Conservation (phyloP, 2,329 filamentous ascomycete species). For the Talaromyces islandicus region DNA sequence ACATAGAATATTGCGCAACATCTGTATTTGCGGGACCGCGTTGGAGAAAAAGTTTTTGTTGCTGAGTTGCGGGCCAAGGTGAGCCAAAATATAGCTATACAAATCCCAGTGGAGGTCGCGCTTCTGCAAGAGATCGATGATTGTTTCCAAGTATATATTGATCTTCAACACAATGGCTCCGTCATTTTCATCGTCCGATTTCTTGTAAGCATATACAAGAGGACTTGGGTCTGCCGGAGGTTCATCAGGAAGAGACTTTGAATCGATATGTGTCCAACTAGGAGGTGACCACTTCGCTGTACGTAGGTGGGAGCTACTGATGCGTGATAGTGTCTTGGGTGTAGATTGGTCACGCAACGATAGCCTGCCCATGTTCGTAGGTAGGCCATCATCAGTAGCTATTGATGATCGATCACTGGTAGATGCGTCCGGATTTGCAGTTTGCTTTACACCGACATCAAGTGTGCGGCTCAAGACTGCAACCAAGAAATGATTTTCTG, state of each 20-base stretch:
- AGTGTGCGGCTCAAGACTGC: conserved; percentile 61
- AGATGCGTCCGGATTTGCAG: conserved; percentile 38
- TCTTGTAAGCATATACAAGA: conserved; percentile 44
- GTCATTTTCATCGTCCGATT: conserved; percentile 20
- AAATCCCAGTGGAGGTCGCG: conserved; percentile 80
- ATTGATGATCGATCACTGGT: conserved; percentile 28
- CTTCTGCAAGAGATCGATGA: conserved; percentile 63
- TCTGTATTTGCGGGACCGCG: conserved; percentile 67
- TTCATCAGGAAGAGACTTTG: conserved; percentile 49
- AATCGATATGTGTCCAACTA: conserved; percentile 54
- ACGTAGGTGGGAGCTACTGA: conserved; percentile 26
- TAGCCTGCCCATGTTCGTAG: conserved; percentile 22
- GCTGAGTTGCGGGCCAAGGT: conserved; percentile 78
- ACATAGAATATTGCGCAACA: conserved; percentile 69
- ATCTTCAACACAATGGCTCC: conserved; percentile 50
- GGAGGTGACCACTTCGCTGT: conserved; percentile 35
- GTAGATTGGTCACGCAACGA: conserved; percentile 25
- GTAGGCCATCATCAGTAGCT: conserved; percentile 28
- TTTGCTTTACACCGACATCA: conserved; percentile 42
- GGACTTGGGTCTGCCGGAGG: conserved; percentile 44
- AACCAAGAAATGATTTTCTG: conserved; percentile 69
- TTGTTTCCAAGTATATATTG: conserved; percentile 67
- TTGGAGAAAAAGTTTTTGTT: conserved; percentile 81
- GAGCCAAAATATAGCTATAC: conserved; percentile 82
- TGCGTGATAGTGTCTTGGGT: conserved; percentile 25